Conservation (phyloP, 495 filamentous ascomycete species). For the Aspergillus hancockii region DNA sequence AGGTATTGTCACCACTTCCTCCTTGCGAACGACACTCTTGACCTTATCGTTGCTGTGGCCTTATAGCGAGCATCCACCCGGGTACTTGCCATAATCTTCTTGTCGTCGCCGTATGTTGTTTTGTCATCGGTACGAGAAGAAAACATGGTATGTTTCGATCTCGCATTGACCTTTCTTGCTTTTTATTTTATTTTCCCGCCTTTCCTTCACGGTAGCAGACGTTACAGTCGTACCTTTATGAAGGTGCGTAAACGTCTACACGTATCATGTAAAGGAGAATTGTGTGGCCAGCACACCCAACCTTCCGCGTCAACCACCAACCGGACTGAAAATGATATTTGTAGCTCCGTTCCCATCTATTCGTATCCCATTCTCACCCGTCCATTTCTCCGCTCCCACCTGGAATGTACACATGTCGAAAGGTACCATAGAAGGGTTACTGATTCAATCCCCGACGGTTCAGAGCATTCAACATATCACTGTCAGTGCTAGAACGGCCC, state of each 20-base stretch:
- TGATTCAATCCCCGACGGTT: conserved; percentile 45
- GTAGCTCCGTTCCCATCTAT: conserved; percentile 3
- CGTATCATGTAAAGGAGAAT: neutral
- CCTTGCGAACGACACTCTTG: neutral
- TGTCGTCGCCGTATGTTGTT: neutral
- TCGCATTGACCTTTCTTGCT: neutral
- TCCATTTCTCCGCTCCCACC: neutral
- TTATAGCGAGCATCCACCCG: neutral
- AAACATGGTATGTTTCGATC: neutral
- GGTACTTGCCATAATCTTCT: neutral
- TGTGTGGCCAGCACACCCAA: conserved; percentile 29
- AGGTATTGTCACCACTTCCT: neutral
- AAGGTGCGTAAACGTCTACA: neutral
- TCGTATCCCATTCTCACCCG: neutral
- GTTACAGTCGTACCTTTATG: neutral
- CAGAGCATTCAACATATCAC: conserved; percentile 57
- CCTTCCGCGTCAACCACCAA: conserved; percentile 9
- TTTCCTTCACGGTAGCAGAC: neutral
- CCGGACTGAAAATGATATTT: conserved; percentile 4
- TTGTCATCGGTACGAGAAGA: neutral
- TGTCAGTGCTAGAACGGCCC: conserved; percentile 55
- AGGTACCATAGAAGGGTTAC: conserved; percentile 5
- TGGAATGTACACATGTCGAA: neutral
- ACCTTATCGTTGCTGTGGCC: neutral
- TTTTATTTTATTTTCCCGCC: conserved; percentile 1